These are phyloP conservation scores for Fusarium torulosum DNA, from an alignment of 2,329 filamentous ascomycete species.

Conservation along the genomic window DNA sequence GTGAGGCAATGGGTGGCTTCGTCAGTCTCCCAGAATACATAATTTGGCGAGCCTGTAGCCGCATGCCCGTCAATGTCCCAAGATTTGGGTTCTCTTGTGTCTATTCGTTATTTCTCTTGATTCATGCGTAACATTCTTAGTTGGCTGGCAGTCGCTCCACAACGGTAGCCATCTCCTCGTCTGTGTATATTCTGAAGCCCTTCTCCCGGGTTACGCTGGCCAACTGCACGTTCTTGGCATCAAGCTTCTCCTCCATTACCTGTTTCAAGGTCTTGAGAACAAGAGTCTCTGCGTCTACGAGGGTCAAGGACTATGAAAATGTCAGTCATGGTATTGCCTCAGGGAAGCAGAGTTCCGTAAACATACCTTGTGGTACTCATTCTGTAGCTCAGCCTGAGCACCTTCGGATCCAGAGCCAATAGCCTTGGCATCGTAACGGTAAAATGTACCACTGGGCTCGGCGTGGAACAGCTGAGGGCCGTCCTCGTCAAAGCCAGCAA, in stretches of 20 bases:
- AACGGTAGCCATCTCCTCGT: slow-evolving; percentile 95
- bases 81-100: slow-evolving; percentile 36
- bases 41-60: slow-evolving; percentile 8
- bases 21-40: slow-evolving; percentile 29
- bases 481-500: slow-evolving; percentile 97
- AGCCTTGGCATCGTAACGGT: slow-evolving; percentile 98
- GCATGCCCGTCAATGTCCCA: slow-evolving; percentile 25
- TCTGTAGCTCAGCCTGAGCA: slow-evolving; percentile 96
- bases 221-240: slow-evolving; percentile 98
- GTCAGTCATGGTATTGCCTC: slow-evolving; percentile 8
- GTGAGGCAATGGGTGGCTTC: slow-evolving; percentile 14
- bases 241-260: slow-evolving; percentile 99
- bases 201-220: slow-evolving; percentile 98
- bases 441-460: slow-evolving; percentile 97
- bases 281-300: slow-evolving; percentile 92
- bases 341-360: background rate
- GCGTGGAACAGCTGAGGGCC: slow-evolving; percentile 97
- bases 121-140: slow-evolving; percentile 53
- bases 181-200: slow-evolving; percentile 98
- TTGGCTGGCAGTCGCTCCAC: slow-evolving; percentile 84
- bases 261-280: slow-evolving; percentile 99
- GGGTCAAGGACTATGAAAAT: slow-evolving; percentile 78
- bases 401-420: slow-evolving; percentile 98
- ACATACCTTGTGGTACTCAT: slow-evolving; percentile 92
- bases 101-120: slow-evolving; percentile 41